phyloP scores from a whole-genome alignment of 106 monocot genomes.

The Alisma plantagoaquatica region DNA sequence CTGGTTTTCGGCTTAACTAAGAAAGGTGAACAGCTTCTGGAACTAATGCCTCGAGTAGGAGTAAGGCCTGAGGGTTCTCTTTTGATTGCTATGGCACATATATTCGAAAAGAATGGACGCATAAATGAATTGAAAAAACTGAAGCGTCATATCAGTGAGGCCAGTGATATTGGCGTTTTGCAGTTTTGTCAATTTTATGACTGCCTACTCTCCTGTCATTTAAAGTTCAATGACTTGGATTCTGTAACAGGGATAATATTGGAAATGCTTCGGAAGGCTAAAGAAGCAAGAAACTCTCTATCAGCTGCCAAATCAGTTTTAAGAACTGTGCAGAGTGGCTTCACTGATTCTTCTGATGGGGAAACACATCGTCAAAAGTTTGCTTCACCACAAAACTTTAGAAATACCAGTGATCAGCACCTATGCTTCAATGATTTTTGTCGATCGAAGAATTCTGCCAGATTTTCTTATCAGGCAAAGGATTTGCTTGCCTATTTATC shows the following conservation, averaged over 20 bases:
- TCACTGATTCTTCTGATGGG: slow-evolving; percentile 2
- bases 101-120: slow-evolving; percentile 82
- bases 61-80: slow-evolving; percentile 48
- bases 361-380: slow-evolving; percentile 5
- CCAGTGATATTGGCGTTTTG: slow-evolving; percentile 30
- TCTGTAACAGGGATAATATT: slow-evolving; percentile 55
- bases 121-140: slow-evolving; percentile 67
- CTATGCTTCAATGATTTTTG: slow-evolving; percentile 52
- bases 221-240: slow-evolving; percentile 70
- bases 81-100: slow-evolving; percentile 63
- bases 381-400: neutral
- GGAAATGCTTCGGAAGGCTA: slow-evolving; percentile 73
- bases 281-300: slow-evolving; percentile 65
- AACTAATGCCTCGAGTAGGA: slow-evolving; percentile 70
- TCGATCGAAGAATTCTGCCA: slow-evolving; percentile 42
- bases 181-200: slow-evolving; percentile 73
- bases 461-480: slow-evolving; percentile 50
- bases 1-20: slow-evolving; percentile 53
- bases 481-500: slow-evolving; percentile 36
- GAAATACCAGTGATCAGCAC: slow-evolving; percentile 20
- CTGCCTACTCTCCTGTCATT: slow-evolving; percentile 72
- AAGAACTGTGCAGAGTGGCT: slow-evolving; percentile 29
- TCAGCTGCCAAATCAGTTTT: slow-evolving; percentile 50
- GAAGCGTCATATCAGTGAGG: slow-evolving; percentile 57
- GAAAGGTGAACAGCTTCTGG: slow-evolving; percentile 78